Conservation (phyloP, 2,329 filamentous ascomycete species). For the Biscogniauxia mediterranea region DNA sequence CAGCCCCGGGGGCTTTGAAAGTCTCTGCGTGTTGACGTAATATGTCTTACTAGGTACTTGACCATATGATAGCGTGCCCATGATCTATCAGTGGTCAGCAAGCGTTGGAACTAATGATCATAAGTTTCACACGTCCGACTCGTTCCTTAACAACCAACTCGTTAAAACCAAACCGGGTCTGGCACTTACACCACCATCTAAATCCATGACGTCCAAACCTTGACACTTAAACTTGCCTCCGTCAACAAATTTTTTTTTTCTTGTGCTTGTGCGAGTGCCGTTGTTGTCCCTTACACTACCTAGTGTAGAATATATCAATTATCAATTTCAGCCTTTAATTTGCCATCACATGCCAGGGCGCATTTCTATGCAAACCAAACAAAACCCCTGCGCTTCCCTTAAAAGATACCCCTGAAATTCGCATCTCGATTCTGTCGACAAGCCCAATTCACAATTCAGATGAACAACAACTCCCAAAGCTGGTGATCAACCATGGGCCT, state of each 20-base stretch:
- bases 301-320: no score
- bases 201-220: not conserved
- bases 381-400: slow-evolving; percentile 1
- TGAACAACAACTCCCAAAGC: slow-evolving; percentile 6
- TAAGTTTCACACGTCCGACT: not conserved
- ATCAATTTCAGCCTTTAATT: no score
- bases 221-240: not conserved
- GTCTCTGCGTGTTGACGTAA: not conserved
- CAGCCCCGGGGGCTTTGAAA: not conserved
- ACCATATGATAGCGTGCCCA: not conserved
- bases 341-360: not conserved
- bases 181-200: not conserved
- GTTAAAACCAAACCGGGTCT: not conserved
- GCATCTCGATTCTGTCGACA: not conserved
- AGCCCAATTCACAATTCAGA: slow-evolving; percentile 5
- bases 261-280: no score
- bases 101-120: not conserved
- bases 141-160: not conserved
- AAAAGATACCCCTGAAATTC: not conserved
- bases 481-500: slow-evolving; percentile 18
- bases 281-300: no score
- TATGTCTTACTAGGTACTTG: not conserved
- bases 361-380: not conserved
- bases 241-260: no score
- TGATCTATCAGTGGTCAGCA: not conserved